Conservation (phyloP, 495 filamentous ascomycete genomes). For the Aspergillus bridgeri region DNA sequence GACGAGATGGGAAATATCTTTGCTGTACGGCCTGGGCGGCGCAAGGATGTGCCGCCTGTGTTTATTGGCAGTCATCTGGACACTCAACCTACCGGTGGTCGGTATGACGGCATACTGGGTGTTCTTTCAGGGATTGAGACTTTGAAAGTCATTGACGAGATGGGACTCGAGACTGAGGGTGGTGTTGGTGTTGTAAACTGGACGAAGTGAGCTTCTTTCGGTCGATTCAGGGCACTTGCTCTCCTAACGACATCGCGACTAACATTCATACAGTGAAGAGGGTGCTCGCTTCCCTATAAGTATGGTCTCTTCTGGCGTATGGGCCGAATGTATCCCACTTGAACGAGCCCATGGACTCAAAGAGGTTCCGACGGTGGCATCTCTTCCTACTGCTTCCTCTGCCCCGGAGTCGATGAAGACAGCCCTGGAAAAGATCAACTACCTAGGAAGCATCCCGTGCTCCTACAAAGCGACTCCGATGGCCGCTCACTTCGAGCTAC, state of each 20-base stretch:
- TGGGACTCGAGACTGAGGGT: conserved; percentile 65
- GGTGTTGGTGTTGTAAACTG: conserved; percentile 74
- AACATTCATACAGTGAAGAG: conserved; percentile 53
- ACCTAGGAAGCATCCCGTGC: conserved; percentile 56
- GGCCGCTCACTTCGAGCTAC: conserved; percentile 79
- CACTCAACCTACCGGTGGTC: conserved; percentile 72
- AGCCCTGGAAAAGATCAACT: conserved; percentile 68
- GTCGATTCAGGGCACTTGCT: background rate
- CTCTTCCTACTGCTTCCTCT: conserved; percentile 39
- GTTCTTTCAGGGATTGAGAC: conserved; percentile 70
- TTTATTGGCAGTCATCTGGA: conserved; percentile 74
- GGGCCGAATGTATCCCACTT: conserved; percentile 64
- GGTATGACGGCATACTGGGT: conserved; percentile 74
- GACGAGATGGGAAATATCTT: conserved; percentile 77
- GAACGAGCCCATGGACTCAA: conserved; percentile 58
- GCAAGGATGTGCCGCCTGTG: conserved; percentile 54
- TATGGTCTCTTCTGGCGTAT: conserved; percentile 75
- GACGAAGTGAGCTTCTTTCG: conserved; percentile 56
- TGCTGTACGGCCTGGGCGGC: conserved; percentile 60
- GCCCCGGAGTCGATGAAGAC: conserved; percentile 61
- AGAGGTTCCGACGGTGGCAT: conserved; percentile 49
- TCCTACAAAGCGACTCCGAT: conserved; percentile 62
- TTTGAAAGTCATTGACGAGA: conserved; percentile 64
- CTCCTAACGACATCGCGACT: conserved; percentile 5
- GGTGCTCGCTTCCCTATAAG: conserved; percentile 76